Evolutionary conservation across 306 rosid species (phyloP).

Genomic region (Datisca glomerata): DNA sequence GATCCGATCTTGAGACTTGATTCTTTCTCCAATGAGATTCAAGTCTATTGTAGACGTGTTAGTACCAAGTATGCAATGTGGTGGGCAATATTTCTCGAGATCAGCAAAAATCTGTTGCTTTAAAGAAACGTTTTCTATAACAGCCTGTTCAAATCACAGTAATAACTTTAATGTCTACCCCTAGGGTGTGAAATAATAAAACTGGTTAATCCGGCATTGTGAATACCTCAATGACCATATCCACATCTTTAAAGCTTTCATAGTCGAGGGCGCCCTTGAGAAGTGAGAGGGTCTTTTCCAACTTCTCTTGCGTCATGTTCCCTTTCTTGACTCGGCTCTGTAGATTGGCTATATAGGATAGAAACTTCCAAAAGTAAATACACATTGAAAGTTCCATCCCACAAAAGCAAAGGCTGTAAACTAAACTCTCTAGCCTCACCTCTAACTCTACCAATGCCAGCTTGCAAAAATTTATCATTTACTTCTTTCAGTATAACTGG

Average conservation of each 20-base stretch:
- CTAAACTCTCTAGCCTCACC: constrained; percentile 32
- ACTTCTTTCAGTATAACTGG: constrained; percentile 89
- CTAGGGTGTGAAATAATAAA: too few relatives aligned
- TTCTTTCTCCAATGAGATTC: constrained; percentile 78
- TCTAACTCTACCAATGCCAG: constrained; percentile 73
- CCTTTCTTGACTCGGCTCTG: constrained; percentile 85
- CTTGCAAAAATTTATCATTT: constrained; percentile 72
- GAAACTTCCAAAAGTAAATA: not conserved
- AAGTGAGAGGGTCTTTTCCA: constrained; percentile 59
- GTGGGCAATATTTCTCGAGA: constrained; percentile 81
- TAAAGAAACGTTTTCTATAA: constrained; percentile 72
- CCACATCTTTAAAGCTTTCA: constrained; percentile 76
- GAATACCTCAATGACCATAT: constrained; percentile 89
- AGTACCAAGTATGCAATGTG: constrained; percentile 85
- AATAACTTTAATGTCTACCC: not conserved
- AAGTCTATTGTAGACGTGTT: constrained; percentile 97
- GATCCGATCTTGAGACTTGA: constrained; percentile 68
- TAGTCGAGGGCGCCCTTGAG: constrained; percentile 67
- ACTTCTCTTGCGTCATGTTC: constrained; percentile 52
- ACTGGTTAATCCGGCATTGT: not conserved
- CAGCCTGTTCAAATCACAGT: constrained; percentile 60
- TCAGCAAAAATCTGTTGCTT: constrained; percentile 92
- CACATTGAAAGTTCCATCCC: not conserved
- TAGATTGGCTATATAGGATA: constrained; percentile 59
- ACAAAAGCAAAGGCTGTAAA: constrained; percentile 9